Evolutionary conservation across 352 stramenopile species (phyloP), one percentile per base, ranked within the genome.

Genomic region (Blastocystis sp.): DNA sequence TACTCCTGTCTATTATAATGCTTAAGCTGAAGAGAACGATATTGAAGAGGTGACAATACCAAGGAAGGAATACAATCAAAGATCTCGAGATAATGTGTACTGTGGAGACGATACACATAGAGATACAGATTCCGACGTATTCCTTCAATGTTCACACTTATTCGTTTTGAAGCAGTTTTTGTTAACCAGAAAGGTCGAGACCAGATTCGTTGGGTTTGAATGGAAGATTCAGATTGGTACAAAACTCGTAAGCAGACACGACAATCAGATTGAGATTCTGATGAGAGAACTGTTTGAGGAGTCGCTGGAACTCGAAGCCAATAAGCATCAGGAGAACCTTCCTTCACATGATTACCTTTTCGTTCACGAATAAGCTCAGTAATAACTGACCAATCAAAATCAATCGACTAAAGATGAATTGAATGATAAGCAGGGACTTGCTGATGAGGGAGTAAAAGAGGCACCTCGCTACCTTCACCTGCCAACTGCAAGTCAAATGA

Each of bases 361-460:
- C 49, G 21, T 43, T 83, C 21, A 29, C 29, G 29, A 32, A 83
- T 54, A 5, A 21, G 29, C 9, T 54, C 42, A 19, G 46, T 19
- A 16, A 83, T 27, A 19, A 83, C 71, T 27, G 43, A 46, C 71
- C 71, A 83, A 37, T 83, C 71, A 37, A 83, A 83, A 27, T 83
- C 71, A 11, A 83, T 43, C 1, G 71, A 29, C 65, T 77, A 77
- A 5, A n/a, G 27, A 77, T 77, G 24, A 57, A 21, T 5, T n/a
- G 14, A n/a, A 54, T 9, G 3, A 0, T n/a, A 51, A 14, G 9
- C 9, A 5, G 3, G 0, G 14, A 77, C 65, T 16, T 11, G 12
- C 5, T 66, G n/a, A 49, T 29, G 29, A 16, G 71, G 46, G 5
- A 83, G 71, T 4, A 66, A 1, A 29, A 83, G 37, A 7, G n/a